Base-by-base conservation (phyloP, 2,329 filamentous ascomycete genomes). In the Rugonectria rugulosa region DNA sequence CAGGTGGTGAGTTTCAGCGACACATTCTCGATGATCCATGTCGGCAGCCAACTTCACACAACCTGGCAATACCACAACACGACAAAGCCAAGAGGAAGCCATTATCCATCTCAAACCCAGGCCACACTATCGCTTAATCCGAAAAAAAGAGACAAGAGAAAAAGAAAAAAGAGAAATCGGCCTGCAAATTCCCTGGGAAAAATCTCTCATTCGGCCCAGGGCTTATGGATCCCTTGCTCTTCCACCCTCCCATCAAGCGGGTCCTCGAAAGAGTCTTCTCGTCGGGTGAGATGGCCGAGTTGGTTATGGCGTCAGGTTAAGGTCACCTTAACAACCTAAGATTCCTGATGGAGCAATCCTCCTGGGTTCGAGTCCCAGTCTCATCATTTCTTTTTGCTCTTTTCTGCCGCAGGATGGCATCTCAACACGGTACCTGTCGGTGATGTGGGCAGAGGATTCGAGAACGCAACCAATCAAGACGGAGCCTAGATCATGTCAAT, bases 271-370 rank as follows among this genome's bases (percentile, higher is more conserved):
- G 27, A 48, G n/a, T n/a, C n/a, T n/a, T n/a, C n/a, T 24, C 38
- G 23, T 43, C 34, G 23, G 59, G 59, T 60, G 53, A 61, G 57
- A 61, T 61, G 59, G 59, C 59, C 59, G 59, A 61, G 59, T 61
- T 61, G 59, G 59, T 61, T 61, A 61, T 61, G 59, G 59, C 59
- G 59, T 36, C 58, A 61, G 58, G 58, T 61, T 61, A 61, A 61
- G 58, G 58, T 59, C 47, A 61, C 58, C 56, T 61, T 61, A 61
- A 59, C 57, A 59, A 51, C 56, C 37, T 47, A 48, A 41, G 14
- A 48, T 61, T 61, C 58, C 58, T 61, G 58, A 38, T 61, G 59
- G 59, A 61, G 59, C 59, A 61, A 61, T 61, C 59, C 59, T 61
- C 59, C 56, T 61, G 56, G 59, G 59, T 61, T 61, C 59, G 50